Evolutionary conservation across 768 basidiomycete species (phyloP).

Genomic region (Mycena latifolia): DNA sequence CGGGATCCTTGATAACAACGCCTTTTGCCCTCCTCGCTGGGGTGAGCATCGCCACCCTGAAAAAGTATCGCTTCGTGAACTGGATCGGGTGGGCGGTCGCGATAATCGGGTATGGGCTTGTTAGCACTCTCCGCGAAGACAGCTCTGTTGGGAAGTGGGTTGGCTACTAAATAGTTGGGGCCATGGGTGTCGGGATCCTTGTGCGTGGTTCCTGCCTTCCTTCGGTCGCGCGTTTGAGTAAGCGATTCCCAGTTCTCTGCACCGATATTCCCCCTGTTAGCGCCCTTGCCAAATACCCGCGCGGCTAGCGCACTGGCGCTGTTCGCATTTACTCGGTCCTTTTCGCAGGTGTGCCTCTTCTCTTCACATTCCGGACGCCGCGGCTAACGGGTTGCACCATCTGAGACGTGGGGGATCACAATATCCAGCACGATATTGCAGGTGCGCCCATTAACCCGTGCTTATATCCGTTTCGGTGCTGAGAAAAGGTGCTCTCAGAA

Average conservation of each 20-base stretch:
- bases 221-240: no score
- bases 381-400: not conserved
- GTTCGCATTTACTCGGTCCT: constrained; percentile 46
- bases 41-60: constrained; percentile 40
- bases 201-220: not conserved
- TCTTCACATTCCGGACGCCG: no score
- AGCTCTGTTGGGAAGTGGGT: constrained; percentile 36
- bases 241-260: constrained; percentile 18
- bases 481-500: constrained; percentile 44
- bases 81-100: no score
- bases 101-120: constrained; percentile 52
- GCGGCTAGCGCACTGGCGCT: constrained; percentile 53
- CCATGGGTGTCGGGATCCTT: constrained; percentile 10
- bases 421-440: constrained; percentile 46
- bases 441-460: not conserved
- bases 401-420: constrained; percentile 35
- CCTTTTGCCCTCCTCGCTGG: constrained; percentile 54
- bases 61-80: constrained; percentile 50
- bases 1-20: constrained; percentile 46
- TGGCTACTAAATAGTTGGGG: constrained; percentile 41
- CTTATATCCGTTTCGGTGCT: not conserved
- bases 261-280: constrained; percentile 53
- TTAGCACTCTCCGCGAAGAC: constrained; percentile 41
- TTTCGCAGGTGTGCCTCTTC: constrained; percentile 29
- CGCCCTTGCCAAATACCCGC: constrained; percentile 47